Evolutionary conservation across 371 early-diverging fungal genomes (phyloP).

Genomic region (Mucor irregularis): DNA sequence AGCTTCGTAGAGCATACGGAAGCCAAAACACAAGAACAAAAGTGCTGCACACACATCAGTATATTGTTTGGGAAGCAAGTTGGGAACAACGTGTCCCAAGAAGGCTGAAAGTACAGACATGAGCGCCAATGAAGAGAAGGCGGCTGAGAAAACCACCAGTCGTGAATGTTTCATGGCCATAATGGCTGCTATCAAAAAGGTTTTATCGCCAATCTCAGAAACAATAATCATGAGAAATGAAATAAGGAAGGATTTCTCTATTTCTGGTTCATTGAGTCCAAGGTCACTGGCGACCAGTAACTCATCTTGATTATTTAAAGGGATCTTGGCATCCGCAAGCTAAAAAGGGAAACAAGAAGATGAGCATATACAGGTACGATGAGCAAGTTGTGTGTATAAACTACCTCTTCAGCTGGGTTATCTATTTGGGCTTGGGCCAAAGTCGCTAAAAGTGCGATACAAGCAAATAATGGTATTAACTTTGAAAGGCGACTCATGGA

Average conservation of each 20-base stretch:
- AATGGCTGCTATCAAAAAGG: constrained; percentile 94
- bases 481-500: constrained; percentile 5
- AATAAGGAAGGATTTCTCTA: constrained; percentile 49
- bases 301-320: background rate
- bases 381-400: too few relatives aligned
- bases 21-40: constrained; percentile 90
- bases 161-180: constrained; percentile 95
- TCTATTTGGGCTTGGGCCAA: constrained; percentile 19
- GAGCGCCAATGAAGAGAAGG: constrained; percentile 81
- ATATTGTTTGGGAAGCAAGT: constrained; percentile 79
- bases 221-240: constrained; percentile 85
- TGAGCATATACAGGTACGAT: background rate
- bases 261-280: background rate
- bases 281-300: constrained; percentile 1
- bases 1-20: constrained; percentile 86
- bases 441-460: background rate
- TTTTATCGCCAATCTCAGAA: constrained; percentile 97
- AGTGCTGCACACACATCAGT: constrained; percentile 82
- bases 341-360: background rate
- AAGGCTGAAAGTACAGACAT: constrained; percentile 95
- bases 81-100: constrained; percentile 88
- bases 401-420: constrained; percentile 33
- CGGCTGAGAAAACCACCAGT: constrained; percentile 83
- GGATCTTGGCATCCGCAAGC: background rate
- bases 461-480: background rate